Conservation (phyloP, 345 rosid species). For the Populus tremula region DNA sequence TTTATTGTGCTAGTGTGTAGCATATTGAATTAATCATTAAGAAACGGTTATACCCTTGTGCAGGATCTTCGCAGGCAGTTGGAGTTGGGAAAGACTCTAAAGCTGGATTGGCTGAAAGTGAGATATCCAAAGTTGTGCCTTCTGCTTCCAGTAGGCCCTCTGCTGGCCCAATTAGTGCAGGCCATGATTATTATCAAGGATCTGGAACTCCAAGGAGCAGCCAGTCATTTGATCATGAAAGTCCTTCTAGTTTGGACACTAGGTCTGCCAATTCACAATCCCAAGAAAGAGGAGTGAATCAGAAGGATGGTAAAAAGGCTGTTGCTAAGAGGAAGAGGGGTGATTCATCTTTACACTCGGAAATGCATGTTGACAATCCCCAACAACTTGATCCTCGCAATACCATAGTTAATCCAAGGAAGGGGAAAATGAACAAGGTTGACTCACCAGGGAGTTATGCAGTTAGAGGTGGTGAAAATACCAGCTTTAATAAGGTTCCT, state of each 20-base stretch:
- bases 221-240: conserved; percentile 81
- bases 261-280: conserved; percentile 79
- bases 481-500: conserved; percentile 32
- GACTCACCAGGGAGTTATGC: conserved; percentile 48
- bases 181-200: conserved; percentile 76
- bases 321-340: conserved; percentile 75
- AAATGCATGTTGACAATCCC: conserved; percentile 47
- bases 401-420: conserved; percentile 40
- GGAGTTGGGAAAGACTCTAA: conserved; percentile 54
- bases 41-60: conserved; percentile 16
- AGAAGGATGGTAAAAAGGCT: conserved; percentile 55
- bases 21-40: conserved; percentile 2
- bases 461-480: conserved; percentile 38
- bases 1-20: neutral
- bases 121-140: conserved; percentile 57
- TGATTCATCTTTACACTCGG: conserved; percentile 53
- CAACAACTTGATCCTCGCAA: conserved; percentile 49
- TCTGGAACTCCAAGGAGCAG: conserved; percentile 60
- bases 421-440: conserved; percentile 65
- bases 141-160: conserved; percentile 63
- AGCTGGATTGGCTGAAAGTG: conserved; percentile 56
- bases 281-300: conserved; percentile 64
- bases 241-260: conserved; percentile 90
- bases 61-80: conserved; percentile 76
- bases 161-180: conserved; percentile 57